These are phyloP conservation scores for Suillus plorans DNA, from an alignment of 768 basidiomycete genomes.

Conservation along the genomic window DNA sequence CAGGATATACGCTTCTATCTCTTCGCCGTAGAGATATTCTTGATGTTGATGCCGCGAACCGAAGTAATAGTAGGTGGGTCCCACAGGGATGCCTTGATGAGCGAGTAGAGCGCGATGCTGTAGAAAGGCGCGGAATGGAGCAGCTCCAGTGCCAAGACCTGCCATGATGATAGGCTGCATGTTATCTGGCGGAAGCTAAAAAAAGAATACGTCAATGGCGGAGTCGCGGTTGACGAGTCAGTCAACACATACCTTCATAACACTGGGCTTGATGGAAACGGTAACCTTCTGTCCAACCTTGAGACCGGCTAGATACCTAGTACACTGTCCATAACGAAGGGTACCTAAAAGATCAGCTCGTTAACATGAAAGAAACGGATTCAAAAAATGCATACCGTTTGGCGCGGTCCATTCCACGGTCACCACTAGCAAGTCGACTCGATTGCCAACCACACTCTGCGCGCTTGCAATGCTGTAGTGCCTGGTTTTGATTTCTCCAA, in stretches of 20 bases:
- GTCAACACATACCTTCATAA: conserved; percentile 80
- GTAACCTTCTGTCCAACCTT: conserved; percentile 90
- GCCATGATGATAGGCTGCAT: conserved; percentile 97
- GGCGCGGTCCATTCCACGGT: conserved; percentile 94
- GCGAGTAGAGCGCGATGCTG: conserved; percentile 89
- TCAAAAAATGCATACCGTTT: conserved; percentile 53
- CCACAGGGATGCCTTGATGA: conserved; percentile 74
- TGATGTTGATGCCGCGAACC: conserved; percentile 94
- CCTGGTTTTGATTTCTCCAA: conserved; percentile 95
- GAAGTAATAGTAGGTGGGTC: conserved; percentile 97
- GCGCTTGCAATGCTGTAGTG: conserved; percentile 98
- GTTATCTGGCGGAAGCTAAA: conserved; percentile 77
- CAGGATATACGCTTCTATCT: conserved; percentile 90
- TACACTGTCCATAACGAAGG: conserved; percentile 89
- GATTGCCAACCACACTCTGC: conserved; percentile 92
- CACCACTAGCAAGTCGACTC: conserved; percentile 93
- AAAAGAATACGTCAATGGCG: conserved; percentile 12
- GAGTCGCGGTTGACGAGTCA: neutral
- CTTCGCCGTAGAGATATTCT: conserved; percentile 96
- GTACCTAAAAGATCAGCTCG: conserved; percentile 48
- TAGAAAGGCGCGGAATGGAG: conserved; percentile 98
- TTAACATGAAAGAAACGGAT: conserved; percentile 1
- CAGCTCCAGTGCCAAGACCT: conserved; percentile 96
- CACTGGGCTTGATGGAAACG: conserved; percentile 97
- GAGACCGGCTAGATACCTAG: conserved; percentile 86